Percentiles rank a stretch among this genome's conserved stretches.
These are phyloP conservation scores for Clarireedia homoeocarpa DNA, from an alignment of 2,329 filamentous ascomycete species.

Conservation along the genomic window DNA sequence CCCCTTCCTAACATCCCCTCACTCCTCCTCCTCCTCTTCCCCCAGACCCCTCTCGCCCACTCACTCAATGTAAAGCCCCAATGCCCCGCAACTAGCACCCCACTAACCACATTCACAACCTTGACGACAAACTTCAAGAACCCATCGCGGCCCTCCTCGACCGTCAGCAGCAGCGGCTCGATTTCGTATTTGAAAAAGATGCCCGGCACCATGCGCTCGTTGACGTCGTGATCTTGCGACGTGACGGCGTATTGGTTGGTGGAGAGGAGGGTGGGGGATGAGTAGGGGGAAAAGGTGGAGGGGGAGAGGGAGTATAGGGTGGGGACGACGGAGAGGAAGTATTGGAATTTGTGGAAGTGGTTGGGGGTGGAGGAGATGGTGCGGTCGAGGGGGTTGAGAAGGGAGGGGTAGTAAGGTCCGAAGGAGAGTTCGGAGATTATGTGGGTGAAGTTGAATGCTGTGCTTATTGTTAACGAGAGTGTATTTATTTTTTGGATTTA, in stretches of 20 bases:
- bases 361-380: slow-evolving; percentile 68
- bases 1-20: slow-evolving; percentile 31
- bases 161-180: slow-evolving; percentile 82
- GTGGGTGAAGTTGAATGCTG: slow-evolving; percentile 96
- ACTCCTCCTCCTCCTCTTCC: slow-evolving; percentile 29
- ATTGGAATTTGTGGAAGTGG: slow-evolving; percentile 95
- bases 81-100: slow-evolving; percentile 85
- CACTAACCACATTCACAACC: slow-evolving; percentile 82
- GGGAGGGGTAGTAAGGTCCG: slow-evolving; percentile 89
- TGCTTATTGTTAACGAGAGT: slow-evolving; percentile 18
- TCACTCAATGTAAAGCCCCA: slow-evolving; percentile 85
- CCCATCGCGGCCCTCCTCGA: slow-evolving; percentile 73
- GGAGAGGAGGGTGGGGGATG: slow-evolving; percentile 54
- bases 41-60: slow-evolving; percentile 55
- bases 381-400: slow-evolving; percentile 88
- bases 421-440: slow-evolving; percentile 94
- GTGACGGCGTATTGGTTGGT: slow-evolving; percentile 99
- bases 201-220: slow-evolving; percentile 69
- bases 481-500: not conserved
- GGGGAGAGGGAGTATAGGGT: slow-evolving; percentile 74
- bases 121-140: slow-evolving; percentile 70
- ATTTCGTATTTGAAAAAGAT: slow-evolving; percentile 99
- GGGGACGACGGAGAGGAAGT: slow-evolving; percentile 91
- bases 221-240: slow-evolving; percentile 67
- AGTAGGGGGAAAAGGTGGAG: slow-evolving; percentile 20